Base-by-base conservation (phyloP, 169 alveolate species). In the Theileria orientalis region DNA sequence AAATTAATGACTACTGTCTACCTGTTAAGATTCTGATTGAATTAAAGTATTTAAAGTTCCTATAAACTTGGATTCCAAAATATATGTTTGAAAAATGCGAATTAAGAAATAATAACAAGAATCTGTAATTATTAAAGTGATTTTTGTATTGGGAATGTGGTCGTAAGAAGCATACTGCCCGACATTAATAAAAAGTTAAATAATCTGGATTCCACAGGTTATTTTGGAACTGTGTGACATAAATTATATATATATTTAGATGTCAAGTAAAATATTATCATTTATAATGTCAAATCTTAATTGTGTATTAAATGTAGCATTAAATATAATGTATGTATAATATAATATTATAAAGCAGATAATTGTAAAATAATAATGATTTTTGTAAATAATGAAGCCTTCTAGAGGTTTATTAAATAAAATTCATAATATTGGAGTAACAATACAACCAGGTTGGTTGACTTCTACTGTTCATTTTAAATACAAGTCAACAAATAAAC, bases 401-500 rank as follows among this genome's bases (percentile, higher is more conserved):
- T n/a, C 16, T 47, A 49, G 25, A 32, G 0, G n/a, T 2, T 40
- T 33, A 59, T 2, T 59, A 0, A 59, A 64, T 32, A 40, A 46
- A 46, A 64, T 64, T 1, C 59, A 78, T 69, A n/a, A 78, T 11
- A 69, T 78, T 19, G 86, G 86, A 16, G 67, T 44, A 32, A 78
- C 86, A 0, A 69, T 78, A 25, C 46, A 33, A 21, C 86, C 86
- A 69, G 86, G 83, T 68, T 54, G 49, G 84, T 75, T 8, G 11
- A 16, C n/a, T 42, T 23, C n/a, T n/a, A n/a, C n/a, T n/a, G n/a
- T n/a, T n/a, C 3, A 62, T 27, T 46, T 25, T 61, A 33, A 6
- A 44, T 27, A 9, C 13, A 46, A 2, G 14, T 63, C 6, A 33
- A 11, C 27, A 63, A 3, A 29, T 57, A n/a, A 32, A 32, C 16